phyloP scores from a whole-genome alignment of 2,329 filamentous ascomycete genomes.

The Calonectria leucothoes region DNA sequence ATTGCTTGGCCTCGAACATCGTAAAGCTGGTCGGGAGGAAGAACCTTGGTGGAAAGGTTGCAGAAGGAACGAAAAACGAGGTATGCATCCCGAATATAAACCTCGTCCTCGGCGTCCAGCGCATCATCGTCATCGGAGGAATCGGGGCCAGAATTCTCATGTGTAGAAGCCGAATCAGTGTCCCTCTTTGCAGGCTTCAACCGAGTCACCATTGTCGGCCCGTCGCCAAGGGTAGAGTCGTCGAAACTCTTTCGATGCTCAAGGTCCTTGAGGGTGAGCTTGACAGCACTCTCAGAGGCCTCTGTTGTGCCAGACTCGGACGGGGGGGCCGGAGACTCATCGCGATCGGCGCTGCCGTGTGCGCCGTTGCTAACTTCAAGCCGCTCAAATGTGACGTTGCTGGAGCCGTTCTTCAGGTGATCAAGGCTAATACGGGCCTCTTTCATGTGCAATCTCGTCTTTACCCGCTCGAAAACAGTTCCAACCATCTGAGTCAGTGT shows the following conservation, averaged over 20 bases:
- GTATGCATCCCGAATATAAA: constrained; percentile 97
- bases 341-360: constrained; percentile 52
- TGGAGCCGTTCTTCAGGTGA: constrained; percentile 64
- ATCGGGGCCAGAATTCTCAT: constrained; percentile 67
- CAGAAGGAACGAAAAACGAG: constrained; percentile 98
- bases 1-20: constrained; percentile 95
- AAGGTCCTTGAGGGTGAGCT: constrained; percentile 74
- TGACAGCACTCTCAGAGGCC: constrained; percentile 55
- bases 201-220: constrained; percentile 74
- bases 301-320: constrained; percentile 42
- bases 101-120: constrained; percentile 84
- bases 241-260: constrained; percentile 77
- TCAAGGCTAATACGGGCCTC: constrained; percentile 75
- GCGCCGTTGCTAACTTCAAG: constrained; percentile 51
- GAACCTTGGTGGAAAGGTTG: constrained; percentile 92
- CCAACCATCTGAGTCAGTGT: constrained; percentile 99
- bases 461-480: constrained; percentile 96
- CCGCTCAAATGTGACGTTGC: constrained; percentile 64
- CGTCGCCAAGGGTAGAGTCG: constrained; percentile 74
- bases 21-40: constrained; percentile 90
- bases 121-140: constrained; percentile 68
- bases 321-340: constrained; percentile 49
- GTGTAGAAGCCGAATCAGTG: constrained; percentile 56
- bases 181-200: constrained; percentile 61
- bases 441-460: constrained; percentile 86